Percentiles rank a stretch among this genome's conserved stretches.
phyloP scores from a whole-genome alignment of 2,329 filamentous ascomycete species.

The Myriosclerotinia curreyana region DNA sequence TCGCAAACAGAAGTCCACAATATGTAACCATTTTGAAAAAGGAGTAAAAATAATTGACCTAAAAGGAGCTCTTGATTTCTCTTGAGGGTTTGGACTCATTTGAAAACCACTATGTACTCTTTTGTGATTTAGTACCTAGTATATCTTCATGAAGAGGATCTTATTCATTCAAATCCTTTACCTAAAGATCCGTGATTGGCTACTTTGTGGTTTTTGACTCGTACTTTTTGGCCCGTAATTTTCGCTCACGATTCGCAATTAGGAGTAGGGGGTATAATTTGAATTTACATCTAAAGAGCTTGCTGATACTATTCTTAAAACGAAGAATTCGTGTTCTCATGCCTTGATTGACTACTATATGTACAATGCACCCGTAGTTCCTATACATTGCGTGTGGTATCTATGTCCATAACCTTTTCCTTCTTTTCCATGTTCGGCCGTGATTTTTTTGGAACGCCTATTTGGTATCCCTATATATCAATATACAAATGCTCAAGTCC shows the following conservation, averaged over 20 bases:
- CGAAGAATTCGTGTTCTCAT: constrained; percentile 1
- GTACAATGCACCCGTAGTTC: constrained; percentile 1
- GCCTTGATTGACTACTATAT: constrained; percentile 13
- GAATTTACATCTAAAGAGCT: neutral
- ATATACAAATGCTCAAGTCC: constrained; percentile 12
- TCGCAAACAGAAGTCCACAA: neutral
- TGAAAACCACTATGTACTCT: neutral
- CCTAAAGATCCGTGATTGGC: neutral
- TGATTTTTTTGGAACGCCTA: constrained; percentile 3
- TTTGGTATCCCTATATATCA: constrained; percentile 8
- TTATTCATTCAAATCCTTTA: neutral
- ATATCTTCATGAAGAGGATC: constrained; percentile 1
- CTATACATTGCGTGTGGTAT: constrained; percentile 12
- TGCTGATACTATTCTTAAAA: constrained; percentile 8
- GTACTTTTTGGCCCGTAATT: neutral
- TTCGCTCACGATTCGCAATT: neutral
- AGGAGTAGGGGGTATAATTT: neutral
- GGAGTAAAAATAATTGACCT: too few species aligned
- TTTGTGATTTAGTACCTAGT: neutral
- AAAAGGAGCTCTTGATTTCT: neutral
- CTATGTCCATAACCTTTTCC: constrained; percentile 12
- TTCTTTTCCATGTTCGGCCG: neutral
- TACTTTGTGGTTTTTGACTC: neutral
- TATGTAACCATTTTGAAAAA: neutral
- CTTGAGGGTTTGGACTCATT: neutral